Percentiles rank a stretch among this genome's conserved stretches.
phyloP scores from a whole-genome alignment of 225 moss, liverwort and hornwort genomes.

The Antitrichia curtipendula region DNA sequence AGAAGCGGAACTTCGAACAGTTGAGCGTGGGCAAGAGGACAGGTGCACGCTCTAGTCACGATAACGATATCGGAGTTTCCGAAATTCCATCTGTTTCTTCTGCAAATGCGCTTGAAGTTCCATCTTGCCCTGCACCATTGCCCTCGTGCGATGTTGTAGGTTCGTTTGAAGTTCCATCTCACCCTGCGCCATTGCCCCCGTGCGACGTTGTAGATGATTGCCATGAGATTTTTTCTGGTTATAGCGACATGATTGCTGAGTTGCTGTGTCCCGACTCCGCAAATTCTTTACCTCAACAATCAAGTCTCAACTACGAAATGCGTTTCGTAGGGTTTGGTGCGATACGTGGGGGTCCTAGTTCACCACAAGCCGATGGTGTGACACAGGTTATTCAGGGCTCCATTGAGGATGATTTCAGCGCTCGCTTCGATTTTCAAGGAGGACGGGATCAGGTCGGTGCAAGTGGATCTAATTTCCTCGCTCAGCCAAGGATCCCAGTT shows the following conservation, averaged over 20 bases:
- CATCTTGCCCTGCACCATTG: background rate
- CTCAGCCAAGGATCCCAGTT: background rate
- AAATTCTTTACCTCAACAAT: too few relatives aligned
- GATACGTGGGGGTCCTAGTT: background rate
- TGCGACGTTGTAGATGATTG: background rate
- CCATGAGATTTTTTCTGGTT: too few relatives aligned
- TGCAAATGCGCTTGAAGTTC: background rate
- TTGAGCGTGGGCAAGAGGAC: background rate
- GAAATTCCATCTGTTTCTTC: background rate
- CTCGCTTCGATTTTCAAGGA: background rate
- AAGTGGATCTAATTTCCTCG: background rate
- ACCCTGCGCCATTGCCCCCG: too few relatives aligned
- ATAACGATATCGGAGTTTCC: background rate
- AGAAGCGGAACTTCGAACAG: background rate
- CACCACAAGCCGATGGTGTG: background rate
- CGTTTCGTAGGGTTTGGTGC: background rate
- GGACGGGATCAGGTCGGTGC: background rate
- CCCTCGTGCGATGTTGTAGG: background rate
- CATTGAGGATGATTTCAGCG: background rate
- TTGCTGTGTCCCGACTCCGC: too few relatives aligned
- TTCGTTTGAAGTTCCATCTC: too few relatives aligned
- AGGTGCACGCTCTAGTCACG: background rate
- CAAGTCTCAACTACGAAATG: background rate
- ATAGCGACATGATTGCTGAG: too few relatives aligned
- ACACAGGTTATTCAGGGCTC: background rate